These are phyloP conservation scores for Nelumbo lutea DNA, from an alignment of 164 flowering plant genomes.

Conservation along the genomic window DNA sequence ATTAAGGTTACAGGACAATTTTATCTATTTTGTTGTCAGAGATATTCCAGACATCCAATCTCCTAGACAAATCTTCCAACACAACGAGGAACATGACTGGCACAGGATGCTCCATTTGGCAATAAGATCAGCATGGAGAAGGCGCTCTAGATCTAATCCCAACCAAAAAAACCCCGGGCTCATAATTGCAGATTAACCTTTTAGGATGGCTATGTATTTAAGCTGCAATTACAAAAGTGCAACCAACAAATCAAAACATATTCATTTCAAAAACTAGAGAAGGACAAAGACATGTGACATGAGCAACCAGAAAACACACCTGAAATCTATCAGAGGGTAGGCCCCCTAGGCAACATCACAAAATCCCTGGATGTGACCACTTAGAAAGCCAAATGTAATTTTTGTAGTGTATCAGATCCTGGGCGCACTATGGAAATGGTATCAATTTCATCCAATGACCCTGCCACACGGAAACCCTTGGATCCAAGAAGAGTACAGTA, in stretches of 20 bases:
- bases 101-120: background rate
- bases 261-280: background rate
- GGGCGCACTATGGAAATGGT: too few relatives aligned
- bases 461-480: too few relatives aligned
- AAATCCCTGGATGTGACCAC: too few relatives aligned
- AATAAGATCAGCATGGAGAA: background rate
- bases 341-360: too few relatives aligned
- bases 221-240: background rate
- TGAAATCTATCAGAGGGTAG: too few relatives aligned
- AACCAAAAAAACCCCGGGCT: background rate
- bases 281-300: too few relatives aligned
- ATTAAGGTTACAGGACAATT: background rate
- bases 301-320: too few relatives aligned
- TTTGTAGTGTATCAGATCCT: too few relatives aligned
- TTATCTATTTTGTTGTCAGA: background rate
- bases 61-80: background rate
- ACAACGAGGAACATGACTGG: background rate
- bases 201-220: too few relatives aligned
- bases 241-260: background rate
- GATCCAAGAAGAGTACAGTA: too few relatives aligned
- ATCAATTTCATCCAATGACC: too few relatives aligned
- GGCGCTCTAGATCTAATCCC: background rate
- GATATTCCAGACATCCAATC: background rate
- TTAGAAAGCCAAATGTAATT: too few relatives aligned
- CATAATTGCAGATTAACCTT: background rate